Base-by-base conservation (phyloP, 164 flowering plant species). In the grape (Vitis vinifera) region DNA sequence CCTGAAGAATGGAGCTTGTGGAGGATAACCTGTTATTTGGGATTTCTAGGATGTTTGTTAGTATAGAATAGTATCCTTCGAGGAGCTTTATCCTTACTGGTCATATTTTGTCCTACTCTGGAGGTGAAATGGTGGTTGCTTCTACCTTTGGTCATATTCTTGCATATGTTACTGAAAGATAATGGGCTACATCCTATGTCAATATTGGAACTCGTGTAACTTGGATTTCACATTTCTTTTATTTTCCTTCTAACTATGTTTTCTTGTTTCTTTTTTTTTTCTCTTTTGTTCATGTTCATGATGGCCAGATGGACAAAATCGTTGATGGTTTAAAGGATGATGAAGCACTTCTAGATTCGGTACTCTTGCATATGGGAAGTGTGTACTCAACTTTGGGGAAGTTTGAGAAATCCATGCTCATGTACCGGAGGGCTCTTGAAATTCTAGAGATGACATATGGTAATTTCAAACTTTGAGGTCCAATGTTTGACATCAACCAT, bases 281-380 rank as follows among this genome's bases (percentile, higher is more conserved):
- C 62, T 11, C 15, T 61, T 60, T 62, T 17, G 14, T 53, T 66
- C 48, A 67, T 68, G 64, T 69, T 64, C 23, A 12, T 62, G 29
- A 17, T 48, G 59, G 66, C 68, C 89, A 92, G 98, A 68, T 94
- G 82, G 69, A 67, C 50, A 79, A 72, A 69, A 66, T 91, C 63
- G 86, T 91, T 69, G 78, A 71, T 31, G 59, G 74, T 67, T 70
- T 79, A 67, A 76, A 81, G 59, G 87, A 88, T 65, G 83, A 82
- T 58, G 91, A 86, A 52, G 91, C 77, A 30, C 78, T 83, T 75
- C 73, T 92, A 75, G 98, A 86, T 81, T 82, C 91, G 50, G 71
- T 92, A 69, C 82, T 94, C 31, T 71, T 86, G 72, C 98, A 92
- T 79, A 91, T 94, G 93, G 98, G 94, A 69, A 88, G 91, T 69